These are phyloP conservation scores for Rhynchospora pubera DNA, from an alignment of 176 grass and related monocot species.

Conservation along the genomic window DNA sequence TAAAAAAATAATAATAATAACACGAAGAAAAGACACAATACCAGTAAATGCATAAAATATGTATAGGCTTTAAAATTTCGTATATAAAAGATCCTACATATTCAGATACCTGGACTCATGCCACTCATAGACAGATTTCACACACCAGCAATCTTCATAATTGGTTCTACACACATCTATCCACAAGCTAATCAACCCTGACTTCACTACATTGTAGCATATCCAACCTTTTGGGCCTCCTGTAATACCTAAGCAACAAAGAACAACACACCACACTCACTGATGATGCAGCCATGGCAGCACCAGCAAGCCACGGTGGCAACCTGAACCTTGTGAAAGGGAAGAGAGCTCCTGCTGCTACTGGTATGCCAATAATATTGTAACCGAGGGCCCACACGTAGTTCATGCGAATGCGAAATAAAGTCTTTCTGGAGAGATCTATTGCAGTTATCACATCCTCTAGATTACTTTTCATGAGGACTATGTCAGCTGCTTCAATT, in stretches of 20 bases:
- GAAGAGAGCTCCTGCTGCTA: slow-evolving; percentile 74
- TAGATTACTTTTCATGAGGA: slow-evolving; percentile 94
- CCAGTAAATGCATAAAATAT: not conserved
- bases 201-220: slow-evolving; percentile 24
- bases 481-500: slow-evolving; percentile 93
- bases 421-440: slow-evolving; percentile 84
- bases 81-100: not conserved
- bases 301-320: slow-evolving; percentile 88
- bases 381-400: slow-evolving; percentile 94
- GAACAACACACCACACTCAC: slow-evolving; percentile 91
- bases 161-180: not conserved
- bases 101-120: not conserved
- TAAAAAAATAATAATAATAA: not conserved
- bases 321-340: slow-evolving; percentile 58
- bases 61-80: not conserved
- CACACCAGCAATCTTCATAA: not conserved
- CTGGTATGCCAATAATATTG: slow-evolving; percentile 72
- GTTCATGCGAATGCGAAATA: slow-evolving; percentile 88
- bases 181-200: slow-evolving; percentile 7
- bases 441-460: slow-evolving; percentile 92
- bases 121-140: not conserved
- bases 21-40: not conserved
- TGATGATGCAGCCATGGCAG: slow-evolving; percentile 88
- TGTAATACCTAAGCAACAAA: slow-evolving; percentile 79
- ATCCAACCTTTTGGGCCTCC: slow-evolving; percentile 43